Percentiles rank a stretch among this genome's conserved stretches.
phyloP scores from a whole-genome alignment of 129 eudicot species.

The Flaveria linearis region DNA sequence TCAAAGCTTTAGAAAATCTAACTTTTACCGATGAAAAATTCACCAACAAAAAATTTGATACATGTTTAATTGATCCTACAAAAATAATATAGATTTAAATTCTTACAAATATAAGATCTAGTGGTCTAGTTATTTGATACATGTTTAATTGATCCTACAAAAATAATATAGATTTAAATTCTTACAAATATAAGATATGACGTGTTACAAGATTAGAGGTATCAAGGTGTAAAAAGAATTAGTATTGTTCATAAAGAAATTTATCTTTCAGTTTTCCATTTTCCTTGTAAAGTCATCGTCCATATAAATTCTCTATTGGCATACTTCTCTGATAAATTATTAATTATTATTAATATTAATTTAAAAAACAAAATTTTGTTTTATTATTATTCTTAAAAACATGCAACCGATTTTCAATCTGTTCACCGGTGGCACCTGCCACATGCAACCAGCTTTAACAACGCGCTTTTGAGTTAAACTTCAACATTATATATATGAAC shows the following conservation, averaged over 20 bases:
- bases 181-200: too few species aligned
- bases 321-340: neutral
- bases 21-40: neutral
- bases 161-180: too few species aligned
- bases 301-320: neutral
- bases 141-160: too few species aligned
- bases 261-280: neutral
- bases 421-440: constrained; percentile 13
- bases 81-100: too few species aligned
- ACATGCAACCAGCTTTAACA: constrained; percentile 36
- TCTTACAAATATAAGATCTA: too few species aligned
- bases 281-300: neutral
- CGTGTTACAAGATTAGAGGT: too few species aligned
- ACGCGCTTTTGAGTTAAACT: constrained; percentile 31
- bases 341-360: neutral
- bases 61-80: too few species aligned
- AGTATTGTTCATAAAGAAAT: too few species aligned
- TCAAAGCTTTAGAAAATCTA: neutral
- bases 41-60: too few species aligned
- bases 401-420: constrained; percentile 21
- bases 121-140: too few species aligned
- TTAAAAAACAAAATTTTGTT: neutral
- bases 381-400: neutral
- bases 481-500: constrained; percentile 25
- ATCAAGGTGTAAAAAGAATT: too few species aligned